phyloP scores from a whole-genome alignment of 371 early-diverging fungal species.

The Capillidium rhysosporum region DNA sequence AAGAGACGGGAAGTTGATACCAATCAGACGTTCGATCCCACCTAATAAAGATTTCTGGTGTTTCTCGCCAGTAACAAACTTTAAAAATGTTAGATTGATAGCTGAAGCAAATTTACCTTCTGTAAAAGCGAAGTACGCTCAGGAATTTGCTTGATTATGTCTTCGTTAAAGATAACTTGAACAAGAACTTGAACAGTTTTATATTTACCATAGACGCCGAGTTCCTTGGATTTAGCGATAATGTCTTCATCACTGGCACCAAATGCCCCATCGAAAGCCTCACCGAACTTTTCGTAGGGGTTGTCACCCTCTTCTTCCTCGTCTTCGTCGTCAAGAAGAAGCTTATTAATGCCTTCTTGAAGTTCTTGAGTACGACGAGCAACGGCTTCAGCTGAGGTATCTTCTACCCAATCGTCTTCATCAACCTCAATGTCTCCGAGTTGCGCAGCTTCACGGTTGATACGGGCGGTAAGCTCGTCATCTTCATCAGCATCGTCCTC shows the following conservation, averaged over 20 bases:
- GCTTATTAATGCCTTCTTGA: constrained; percentile 18
- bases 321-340: constrained; percentile 26
- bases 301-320: constrained; percentile 41
- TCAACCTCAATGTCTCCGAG: constrained; percentile 32
- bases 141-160: constrained; percentile 31
- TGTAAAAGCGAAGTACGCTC: constrained; percentile 40
- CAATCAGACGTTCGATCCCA: constrained; percentile 78
- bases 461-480: constrained; percentile 49
- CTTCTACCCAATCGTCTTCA: constrained; percentile 71
- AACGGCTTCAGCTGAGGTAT: constrained; percentile 59
- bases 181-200: constrained; percentile 50
- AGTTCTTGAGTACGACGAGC: constrained; percentile 54
- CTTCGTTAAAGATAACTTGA: constrained; percentile 48
- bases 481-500: constrained; percentile 22
- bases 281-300: constrained; percentile 48
- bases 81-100: background rate
- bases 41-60: constrained; percentile 75
- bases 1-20: constrained; percentile 37
- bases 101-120: constrained; percentile 12
- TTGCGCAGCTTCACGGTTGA: constrained; percentile 45
- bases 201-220: constrained; percentile 53
- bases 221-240: constrained; percentile 50
- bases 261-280: constrained; percentile 31
- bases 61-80: constrained; percentile 60
- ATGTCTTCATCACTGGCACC: constrained; percentile 42